These are phyloP conservation scores for Mycena epipterygia DNA, from an alignment of 768 basidiomycete species.

Conservation along the genomic window DNA sequence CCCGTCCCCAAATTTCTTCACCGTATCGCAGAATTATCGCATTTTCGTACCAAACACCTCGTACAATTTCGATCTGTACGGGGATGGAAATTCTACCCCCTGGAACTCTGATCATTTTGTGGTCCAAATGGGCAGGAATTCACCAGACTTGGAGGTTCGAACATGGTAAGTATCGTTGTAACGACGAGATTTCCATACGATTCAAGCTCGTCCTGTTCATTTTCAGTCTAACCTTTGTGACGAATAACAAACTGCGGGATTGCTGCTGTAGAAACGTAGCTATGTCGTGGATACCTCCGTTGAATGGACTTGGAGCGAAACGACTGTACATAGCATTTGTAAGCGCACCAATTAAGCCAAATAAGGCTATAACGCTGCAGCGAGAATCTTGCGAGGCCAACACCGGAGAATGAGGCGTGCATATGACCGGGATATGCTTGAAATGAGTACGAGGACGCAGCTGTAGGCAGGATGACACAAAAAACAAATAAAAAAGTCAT, in stretches of 20 bases:
- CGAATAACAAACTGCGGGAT: neutral
- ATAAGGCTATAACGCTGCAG: constrained; percentile 9
- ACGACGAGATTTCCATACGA: neutral
- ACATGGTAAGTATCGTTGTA: constrained; percentile 38
- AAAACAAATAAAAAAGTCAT: too few relatives aligned
- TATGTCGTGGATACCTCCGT: too few relatives aligned
- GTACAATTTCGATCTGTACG: constrained; percentile 62
- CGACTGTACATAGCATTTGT: too few relatives aligned
- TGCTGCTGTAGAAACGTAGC: too few relatives aligned
- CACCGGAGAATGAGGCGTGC: neutral
- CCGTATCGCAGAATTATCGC: constrained; percentile 61
- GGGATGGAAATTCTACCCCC: constrained; percentile 57
- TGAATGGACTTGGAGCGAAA: too few relatives aligned
- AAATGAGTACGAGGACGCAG: too few relatives aligned
- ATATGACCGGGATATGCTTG: too few relatives aligned
- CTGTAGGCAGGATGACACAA: too few relatives aligned
- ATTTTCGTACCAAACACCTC: constrained; percentile 60
- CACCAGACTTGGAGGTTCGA: constrained; percentile 70
- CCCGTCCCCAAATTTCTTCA: too few relatives aligned
- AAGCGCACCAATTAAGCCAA: constrained; percentile 8
- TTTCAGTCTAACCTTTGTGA: neutral
- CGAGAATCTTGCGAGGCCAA: neutral
- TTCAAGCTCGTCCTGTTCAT: neutral
- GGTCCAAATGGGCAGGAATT: constrained; percentile 61
- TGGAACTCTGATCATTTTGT: constrained; percentile 63